phyloP scores from a whole-genome alignment of 805 yeast species.

The Wickerhamomyces chaumierensis region DNA sequence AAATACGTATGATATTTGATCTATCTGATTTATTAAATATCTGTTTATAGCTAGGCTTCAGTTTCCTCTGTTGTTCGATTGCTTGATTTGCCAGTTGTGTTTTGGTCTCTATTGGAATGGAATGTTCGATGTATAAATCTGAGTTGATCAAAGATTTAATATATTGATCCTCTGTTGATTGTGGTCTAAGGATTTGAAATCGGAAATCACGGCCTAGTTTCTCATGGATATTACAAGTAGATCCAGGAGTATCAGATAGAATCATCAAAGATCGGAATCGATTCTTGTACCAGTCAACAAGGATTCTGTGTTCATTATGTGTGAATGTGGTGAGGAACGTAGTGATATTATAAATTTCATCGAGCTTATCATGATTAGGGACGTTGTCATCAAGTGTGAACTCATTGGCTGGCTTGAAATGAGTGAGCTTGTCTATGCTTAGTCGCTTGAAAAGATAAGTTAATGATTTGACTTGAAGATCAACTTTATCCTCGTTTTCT shows the following conservation, averaged over 20 bases:
- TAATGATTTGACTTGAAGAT: slow-evolving; percentile 49
- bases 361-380: slow-evolving; percentile 30
- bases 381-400: slow-evolving; percentile 1
- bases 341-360: slow-evolving; percentile 38
- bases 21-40: slow-evolving; percentile 29
- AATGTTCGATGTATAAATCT: slow-evolving; percentile 48
- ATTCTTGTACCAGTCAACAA: slow-evolving; percentile 57
- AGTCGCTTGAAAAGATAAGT: slow-evolving; percentile 46
- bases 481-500: slow-evolving; percentile 42
- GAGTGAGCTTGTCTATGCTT: slow-evolving; percentile 28
- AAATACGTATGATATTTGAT: slow-evolving; percentile 32
- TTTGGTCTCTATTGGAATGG: slow-evolving; percentile 27
- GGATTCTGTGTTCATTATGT: slow-evolving; percentile 52
- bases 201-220: slow-evolving; percentile 14
- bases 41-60: slow-evolving; percentile 14
- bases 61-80: slow-evolving; percentile 16
- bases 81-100: slow-evolving; percentile 28
- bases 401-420: slow-evolving; percentile 26
- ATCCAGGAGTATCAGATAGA: slow-evolving; percentile 35
- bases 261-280: slow-evolving; percentile 53
- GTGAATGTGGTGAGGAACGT: slow-evolving; percentile 31
- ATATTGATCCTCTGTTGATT: slow-evolving; percentile 33
- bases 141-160: slow-evolving; percentile 33
- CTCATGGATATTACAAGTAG: slow-evolving; percentile 12
- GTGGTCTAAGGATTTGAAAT: slow-evolving; percentile 30